Evolutionary conservation across 164 flowering plant species (phyloP).

Genomic region (Annona squamosa): DNA sequence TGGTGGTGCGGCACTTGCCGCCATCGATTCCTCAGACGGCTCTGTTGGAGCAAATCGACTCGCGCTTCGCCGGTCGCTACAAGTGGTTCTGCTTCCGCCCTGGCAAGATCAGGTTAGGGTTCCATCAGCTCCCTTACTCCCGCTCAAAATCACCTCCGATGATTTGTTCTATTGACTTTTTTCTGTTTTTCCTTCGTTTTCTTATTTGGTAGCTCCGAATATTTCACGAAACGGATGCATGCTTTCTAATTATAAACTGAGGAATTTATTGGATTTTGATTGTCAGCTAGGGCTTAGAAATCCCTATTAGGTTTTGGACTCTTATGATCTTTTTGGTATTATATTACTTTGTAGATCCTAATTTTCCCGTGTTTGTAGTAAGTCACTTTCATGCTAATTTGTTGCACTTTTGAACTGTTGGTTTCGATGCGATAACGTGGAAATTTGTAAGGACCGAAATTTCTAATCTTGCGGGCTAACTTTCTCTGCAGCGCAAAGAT

Average conservation of each 20-base stretch:
- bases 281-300: not conserved
- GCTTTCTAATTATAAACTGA: no score
- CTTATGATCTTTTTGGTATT: not conserved
- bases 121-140: conserved; percentile 1
- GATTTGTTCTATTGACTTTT: not conserved
- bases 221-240: not conserved
- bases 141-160: not conserved
- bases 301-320: not conserved
- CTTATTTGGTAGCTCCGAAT: not conserved
- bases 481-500: conserved; percentile 43
- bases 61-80: conserved; percentile 61
- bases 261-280: not conserved
- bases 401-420: not conserved
- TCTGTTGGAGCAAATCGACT: conserved; percentile 60
- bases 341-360: not conserved
- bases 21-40: conserved; percentile 52
- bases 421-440: not conserved
- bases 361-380: not conserved
- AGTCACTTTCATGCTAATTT: not conserved
- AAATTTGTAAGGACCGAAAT: not conserved
- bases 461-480: not conserved
- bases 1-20: conserved; percentile 91
- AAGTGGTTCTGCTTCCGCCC: conserved; percentile 63
- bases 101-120: conserved; percentile 63
- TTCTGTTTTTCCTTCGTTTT: not conserved